Evolutionary conservation across 2,329 filamentous ascomycete genomes (phyloP).

Genomic region (Rhinocladiella similis): DNA sequence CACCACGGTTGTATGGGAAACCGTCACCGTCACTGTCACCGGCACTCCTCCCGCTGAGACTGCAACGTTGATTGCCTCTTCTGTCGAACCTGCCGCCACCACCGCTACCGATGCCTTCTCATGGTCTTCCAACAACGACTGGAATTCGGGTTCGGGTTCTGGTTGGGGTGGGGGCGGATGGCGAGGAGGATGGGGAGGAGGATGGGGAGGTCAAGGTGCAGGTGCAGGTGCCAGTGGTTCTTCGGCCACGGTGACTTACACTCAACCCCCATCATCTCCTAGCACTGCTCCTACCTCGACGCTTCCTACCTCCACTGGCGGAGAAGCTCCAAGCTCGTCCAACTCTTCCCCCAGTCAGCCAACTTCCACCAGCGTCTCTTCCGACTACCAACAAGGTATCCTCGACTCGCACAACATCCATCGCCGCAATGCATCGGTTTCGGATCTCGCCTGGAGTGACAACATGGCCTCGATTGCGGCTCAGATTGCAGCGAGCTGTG

Average conservation of each 20-base stretch:
- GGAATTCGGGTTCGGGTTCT: not conserved
- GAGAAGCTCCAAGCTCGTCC: constrained; percentile 4
- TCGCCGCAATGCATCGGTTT: constrained; percentile 76
- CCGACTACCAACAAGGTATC: constrained; percentile 37
- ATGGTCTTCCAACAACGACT: constrained; percentile 4
- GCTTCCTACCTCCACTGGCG: too few relatives aligned
- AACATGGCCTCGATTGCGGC: constrained; percentile 64
- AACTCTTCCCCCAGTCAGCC: constrained; percentile 7
- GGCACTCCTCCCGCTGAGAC: constrained; percentile 14
- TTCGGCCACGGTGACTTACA: constrained; percentile 2
- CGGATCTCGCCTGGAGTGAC: constrained; percentile 64
- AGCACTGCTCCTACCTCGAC: constrained; percentile 22
- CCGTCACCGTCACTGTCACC: constrained; percentile 40
- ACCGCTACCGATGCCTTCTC: constrained; percentile 2
- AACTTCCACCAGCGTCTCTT: constrained; percentile 13
- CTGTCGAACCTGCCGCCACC: constrained; percentile 3
- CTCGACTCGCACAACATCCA: constrained; percentile 82
- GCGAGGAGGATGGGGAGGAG: constrained; percentile 5
- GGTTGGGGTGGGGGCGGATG: constrained; percentile 2
- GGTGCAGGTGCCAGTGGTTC: constrained; percentile 4
- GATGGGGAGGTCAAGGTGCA: too few relatives aligned
- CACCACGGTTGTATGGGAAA: constrained; percentile 33
- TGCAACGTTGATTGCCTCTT: constrained; percentile 2
- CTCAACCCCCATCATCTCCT: not conserved
- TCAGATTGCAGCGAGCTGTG: constrained; percentile 65